phyloP scores from a whole-genome alignment of 2,329 filamentous ascomycete species.

The Aspergillus ruber region DNA sequence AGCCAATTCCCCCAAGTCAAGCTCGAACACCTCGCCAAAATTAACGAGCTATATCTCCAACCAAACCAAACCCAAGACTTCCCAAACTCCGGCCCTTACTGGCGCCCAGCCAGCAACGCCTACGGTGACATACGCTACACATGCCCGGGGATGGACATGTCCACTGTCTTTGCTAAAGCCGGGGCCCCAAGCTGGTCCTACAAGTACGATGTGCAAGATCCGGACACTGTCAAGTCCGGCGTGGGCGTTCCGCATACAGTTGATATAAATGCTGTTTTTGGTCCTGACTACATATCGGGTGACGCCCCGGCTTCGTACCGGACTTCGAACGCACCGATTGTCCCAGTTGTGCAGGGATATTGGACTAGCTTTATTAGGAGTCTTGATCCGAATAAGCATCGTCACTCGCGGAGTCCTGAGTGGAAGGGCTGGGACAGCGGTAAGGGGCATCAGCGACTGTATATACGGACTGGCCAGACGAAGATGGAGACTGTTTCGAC shows the following conservation, averaged over 20 bases:
- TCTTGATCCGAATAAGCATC: conserved; percentile 58
- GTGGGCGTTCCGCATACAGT: conserved; percentile 61
- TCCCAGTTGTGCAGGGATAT: conserved; percentile 60
- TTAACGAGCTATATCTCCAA: conserved; percentile 54
- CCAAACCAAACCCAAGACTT: conserved; percentile 40
- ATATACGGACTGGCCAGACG: conserved; percentile 39
- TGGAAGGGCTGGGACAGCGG: conserved; percentile 45
- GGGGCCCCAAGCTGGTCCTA: conserved; percentile 56
- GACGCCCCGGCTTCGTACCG: conserved; percentile 51
- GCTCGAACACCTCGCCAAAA: conserved; percentile 42
- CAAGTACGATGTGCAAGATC: conserved; percentile 61
- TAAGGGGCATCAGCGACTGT: conserved; percentile 31
- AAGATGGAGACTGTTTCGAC: conserved; percentile 42
- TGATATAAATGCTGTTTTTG: conserved; percentile 63
- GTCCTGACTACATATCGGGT: conserved; percentile 48
- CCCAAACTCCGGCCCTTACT: conserved; percentile 48
- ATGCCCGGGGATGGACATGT: conserved; percentile 56
- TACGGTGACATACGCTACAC: conserved; percentile 62
- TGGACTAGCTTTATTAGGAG: conserved; percentile 67
- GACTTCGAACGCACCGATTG: conserved; percentile 50
- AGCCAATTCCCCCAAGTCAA: conserved; percentile 54
- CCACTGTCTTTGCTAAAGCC: conserved; percentile 32
- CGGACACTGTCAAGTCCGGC: conserved; percentile 46
- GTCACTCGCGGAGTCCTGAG: conserved; percentile 40
- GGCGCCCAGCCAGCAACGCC: conserved; percentile 51